Evolutionary conservation across 306 rosid species (phyloP), one percentile per base, ranked within the genome.

Genomic region (Cucurbita maxima): DNA sequence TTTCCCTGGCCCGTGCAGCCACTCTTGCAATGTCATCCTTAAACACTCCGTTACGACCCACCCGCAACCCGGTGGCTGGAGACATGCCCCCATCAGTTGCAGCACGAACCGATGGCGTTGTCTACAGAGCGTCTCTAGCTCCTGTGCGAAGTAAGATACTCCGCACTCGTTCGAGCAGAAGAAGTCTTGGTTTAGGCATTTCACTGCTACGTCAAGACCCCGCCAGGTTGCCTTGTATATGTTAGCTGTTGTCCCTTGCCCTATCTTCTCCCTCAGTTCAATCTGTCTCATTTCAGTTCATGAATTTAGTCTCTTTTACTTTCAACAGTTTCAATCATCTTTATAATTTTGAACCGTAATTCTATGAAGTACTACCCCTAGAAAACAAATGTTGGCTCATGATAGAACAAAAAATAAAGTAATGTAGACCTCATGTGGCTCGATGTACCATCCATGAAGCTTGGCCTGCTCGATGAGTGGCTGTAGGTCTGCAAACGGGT

Each of bases 51-150:
- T 90, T 18, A 87, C 91, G 20, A 86, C 19, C 98, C 98, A 90
- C 1, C 91, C 98, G 10, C 81, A 83, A 52, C 76, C 78, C 0
- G 96, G 93, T 37, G 98, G 96, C 5, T 87, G 83, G 3, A 90
- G 83, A 60, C 96, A 90, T 16, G 96, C 96, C 5, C 96, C 96
- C 90, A 88, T 84, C 16, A 88, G 78, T 2, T 83, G 87, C 66
- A 90, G 90, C 73, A 92, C 91, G 8, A 80, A 87, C 1, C 79
- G 80, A 55, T 92, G 96, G 2, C 96, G 88, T 40, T 92, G 91
- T 58, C 84, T 79, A 0, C 84, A 76, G 38, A 92, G 77, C 1
- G 93, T 92, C 38, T 92, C 87, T 0, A 92, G 56, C 79, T 90
- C 96, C 74, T 88, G 96, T 16, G 86, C 81, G 1, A 84, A 92